Conservation (phyloP, 805 yeast species). For the Priceomyces medius region DNA sequence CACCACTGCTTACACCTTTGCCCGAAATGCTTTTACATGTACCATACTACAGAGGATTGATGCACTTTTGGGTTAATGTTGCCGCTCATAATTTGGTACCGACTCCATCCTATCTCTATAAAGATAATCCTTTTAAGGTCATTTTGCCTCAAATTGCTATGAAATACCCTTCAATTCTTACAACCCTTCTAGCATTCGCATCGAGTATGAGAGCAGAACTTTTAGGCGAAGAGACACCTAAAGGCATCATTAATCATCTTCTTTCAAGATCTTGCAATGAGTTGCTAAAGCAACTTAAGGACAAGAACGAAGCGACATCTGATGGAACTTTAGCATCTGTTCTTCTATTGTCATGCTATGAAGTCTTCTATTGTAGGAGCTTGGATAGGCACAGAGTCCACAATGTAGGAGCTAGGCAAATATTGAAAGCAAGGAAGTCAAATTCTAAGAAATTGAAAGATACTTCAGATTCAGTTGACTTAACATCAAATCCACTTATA, state of each 20-base stretch:
- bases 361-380: conserved; percentile 43
- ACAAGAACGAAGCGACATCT: conserved; percentile 54
- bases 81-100: conserved; percentile 66
- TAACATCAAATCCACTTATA: conserved; percentile 9
- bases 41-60: conserved; percentile 58
- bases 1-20: conserved; percentile 43
- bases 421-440: conserved; percentile 46
- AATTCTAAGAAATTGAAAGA: conserved; percentile 1
- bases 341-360: conserved; percentile 57
- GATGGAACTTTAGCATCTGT: conserved; percentile 66
- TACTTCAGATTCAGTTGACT: not conserved
- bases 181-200: conserved; percentile 50
- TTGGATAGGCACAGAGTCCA: conserved; percentile 62
- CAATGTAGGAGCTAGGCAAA: conserved; percentile 64
- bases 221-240: conserved; percentile 28
- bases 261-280: conserved; percentile 58
- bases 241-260: conserved; percentile 50
- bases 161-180: conserved; percentile 53
- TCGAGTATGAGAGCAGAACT: conserved; percentile 31
- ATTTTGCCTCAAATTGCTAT: conserved; percentile 69
- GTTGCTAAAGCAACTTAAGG: conserved; percentile 48
- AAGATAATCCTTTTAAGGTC: conserved; percentile 63
- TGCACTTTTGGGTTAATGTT: conserved; percentile 60
- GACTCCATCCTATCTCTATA: conserved; percentile 54
- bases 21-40: conserved; percentile 62